Base-by-base conservation (phyloP, 75 land plant genomes). In the Ceratopteris richardii region DNA sequence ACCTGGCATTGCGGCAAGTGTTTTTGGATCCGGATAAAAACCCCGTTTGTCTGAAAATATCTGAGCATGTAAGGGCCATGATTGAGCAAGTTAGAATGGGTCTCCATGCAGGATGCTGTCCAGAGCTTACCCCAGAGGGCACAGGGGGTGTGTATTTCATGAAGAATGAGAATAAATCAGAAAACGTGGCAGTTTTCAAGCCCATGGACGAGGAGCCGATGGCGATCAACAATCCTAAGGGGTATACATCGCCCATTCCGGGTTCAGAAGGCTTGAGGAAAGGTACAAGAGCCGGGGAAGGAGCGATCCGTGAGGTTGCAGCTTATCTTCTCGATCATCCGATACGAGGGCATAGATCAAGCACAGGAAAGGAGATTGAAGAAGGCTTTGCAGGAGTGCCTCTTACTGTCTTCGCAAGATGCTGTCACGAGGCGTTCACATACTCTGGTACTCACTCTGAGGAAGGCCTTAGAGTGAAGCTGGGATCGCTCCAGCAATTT, bases 381-480 rank as follows among this genome's bases (percentile, higher is more conserved):
- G 56, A 40, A 33, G 98, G 96, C 28, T 93, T 85, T 73, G 64
- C 87, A 25, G 96, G 98, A n/a, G 96, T 93, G 12, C 96, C 95
- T 21, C 87, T 96, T 5, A 93, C 98, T 0, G 79, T 77, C 33
- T 69, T 90, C 79, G 81, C 83, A 2, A 77, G 70, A 27, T 86
- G 90, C 65, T 68, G 66, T 41, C 82, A 90, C 47, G 36, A 61
- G 57, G 80, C 72, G 6, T 86, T 89, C 66, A 63, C 37, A 33
- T 33, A 33, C 37, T n/a, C n/a, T 3, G 9, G 37, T 9, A 33
- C 37, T 33, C 9, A 82, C 46, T 41, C 64, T 17, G 37, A 12
- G 18, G 52, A 9, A 19, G 24, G 27, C 18, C 19, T 4, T 19
- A 54, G 9, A 16, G 20, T 24, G 33, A 94, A 94, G 77, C 54